phyloP scores from a whole-genome alignment of 2,329 filamentous ascomycete genomes.

The Diaporthe citriasiana region DNA sequence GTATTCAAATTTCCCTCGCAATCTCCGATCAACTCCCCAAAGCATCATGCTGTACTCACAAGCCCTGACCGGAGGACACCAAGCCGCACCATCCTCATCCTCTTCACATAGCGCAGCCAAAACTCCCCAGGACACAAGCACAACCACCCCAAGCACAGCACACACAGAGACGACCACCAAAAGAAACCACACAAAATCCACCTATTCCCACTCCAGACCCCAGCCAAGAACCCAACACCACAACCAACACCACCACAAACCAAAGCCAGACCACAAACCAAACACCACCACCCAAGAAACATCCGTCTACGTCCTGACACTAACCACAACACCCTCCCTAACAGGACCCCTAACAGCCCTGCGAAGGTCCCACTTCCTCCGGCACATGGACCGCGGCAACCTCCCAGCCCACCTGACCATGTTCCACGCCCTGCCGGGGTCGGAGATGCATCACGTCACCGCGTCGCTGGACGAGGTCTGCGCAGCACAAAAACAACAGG shows the following conservation, averaged over 20 bases:
- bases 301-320: conserved; percentile 37
- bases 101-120: background rate
- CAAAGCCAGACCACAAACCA: conserved; percentile 20
- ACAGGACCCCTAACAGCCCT: conserved; percentile 34
- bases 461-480: conserved; percentile 11
- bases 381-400: conserved; percentile 22
- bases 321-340: conserved; percentile 23
- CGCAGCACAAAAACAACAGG: background rate
- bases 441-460: background rate
- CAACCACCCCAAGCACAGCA: background rate
- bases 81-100: background rate
- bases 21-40: background rate
- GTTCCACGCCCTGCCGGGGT: conserved; percentile 39
- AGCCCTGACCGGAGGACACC: background rate
- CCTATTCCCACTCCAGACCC: background rate
- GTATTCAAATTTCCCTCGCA: background rate
- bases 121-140: background rate
- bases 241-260: background rate
- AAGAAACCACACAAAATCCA: background rate
- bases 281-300: background rate
- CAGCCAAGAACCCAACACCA: background rate
- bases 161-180: background rate
- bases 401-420: conserved; percentile 37
- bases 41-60: conserved; percentile 30
- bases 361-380: conserved; percentile 29